Conservation (phyloP, 345 rosid species). For the Garcia nutans region DNA sequence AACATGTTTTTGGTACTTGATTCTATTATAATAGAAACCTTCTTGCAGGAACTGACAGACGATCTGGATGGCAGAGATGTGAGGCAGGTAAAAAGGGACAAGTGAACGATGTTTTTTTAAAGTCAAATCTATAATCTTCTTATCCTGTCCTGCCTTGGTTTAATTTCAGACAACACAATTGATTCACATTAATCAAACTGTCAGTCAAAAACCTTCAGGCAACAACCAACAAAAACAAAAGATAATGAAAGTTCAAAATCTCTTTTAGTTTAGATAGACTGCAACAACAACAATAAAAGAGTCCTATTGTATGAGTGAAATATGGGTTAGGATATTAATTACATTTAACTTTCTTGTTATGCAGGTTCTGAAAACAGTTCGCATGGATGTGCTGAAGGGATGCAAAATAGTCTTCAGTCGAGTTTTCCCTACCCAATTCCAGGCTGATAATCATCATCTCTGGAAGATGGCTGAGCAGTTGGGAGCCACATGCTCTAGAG, state of each 20-base stretch:
- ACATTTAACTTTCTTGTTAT: not conserved
- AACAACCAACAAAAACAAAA: no score
- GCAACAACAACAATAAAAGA: no score
- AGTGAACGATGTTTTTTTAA: not conserved
- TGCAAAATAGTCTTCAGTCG: slow-evolving; percentile 76
- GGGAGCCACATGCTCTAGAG: slow-evolving; percentile 56
- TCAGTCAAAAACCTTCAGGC: no score
- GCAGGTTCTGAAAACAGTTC: slow-evolving; percentile 53
- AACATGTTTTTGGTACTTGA: slow-evolving; percentile 7
- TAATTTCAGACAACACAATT: no score
- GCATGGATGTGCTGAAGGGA: slow-evolving; percentile 59
- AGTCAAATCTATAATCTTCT: no score
- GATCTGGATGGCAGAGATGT: slow-evolving; percentile 57
- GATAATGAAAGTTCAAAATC: not conserved
- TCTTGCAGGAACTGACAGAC: slow-evolving; percentile 44
- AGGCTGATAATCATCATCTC: slow-evolving; percentile 55
- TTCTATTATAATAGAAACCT: slow-evolving; percentile 12
- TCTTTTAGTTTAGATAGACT: no score
- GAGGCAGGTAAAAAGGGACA: slow-evolving; percentile 46
- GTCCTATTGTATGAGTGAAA: no score
- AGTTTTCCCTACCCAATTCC: slow-evolving; percentile 67
- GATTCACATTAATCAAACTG: no score
- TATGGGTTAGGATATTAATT: not conserved
- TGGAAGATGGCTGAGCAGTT: slow-evolving; percentile 80
- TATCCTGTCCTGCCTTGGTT: no score